These are phyloP conservation scores for Oryza meridionalis DNA, from an alignment of 176 grass and related monocot genomes.

Conservation along the genomic window DNA sequence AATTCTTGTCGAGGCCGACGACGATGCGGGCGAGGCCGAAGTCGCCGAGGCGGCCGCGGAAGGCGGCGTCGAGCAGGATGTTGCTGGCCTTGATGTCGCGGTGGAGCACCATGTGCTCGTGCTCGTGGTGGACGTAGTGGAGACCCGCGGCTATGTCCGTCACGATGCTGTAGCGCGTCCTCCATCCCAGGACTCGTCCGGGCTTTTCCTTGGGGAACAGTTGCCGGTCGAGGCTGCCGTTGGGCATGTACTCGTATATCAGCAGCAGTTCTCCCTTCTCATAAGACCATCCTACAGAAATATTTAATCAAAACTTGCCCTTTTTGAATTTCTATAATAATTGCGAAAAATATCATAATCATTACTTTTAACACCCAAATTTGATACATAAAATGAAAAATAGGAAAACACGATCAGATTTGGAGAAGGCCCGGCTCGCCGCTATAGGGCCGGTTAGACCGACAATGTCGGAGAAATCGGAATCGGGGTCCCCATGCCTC, in stretches of 20 bases:
- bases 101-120: slow-evolving; percentile 25
- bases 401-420: too few relatives aligned
- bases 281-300: slow-evolving; percentile 29
- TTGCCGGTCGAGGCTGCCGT: slow-evolving; percentile 66
- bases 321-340: too few relatives aligned
- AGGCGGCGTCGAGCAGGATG: slow-evolving; percentile 18
- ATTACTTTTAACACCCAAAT: too few relatives aligned
- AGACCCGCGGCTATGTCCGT: neutral
- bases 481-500: too few relatives aligned
- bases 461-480: too few relatives aligned
- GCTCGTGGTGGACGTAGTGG: slow-evolving; percentile 37
- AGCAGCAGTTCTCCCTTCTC: slow-evolving; percentile 11
- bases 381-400: too few relatives aligned
- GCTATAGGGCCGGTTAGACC: fast-evolving
- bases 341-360: too few relatives aligned
- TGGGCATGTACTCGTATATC: slow-evolving; percentile 85
- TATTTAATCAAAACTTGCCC: too few relatives aligned
- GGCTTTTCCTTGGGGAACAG: neutral
- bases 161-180: neutral
- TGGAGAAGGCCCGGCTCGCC: too few relatives aligned
- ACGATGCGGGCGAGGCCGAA: slow-evolving; percentile 25
- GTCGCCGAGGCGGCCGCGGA: slow-evolving; percentile 8
- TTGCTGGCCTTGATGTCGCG: slow-evolving; percentile 17
- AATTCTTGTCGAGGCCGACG: neutral
- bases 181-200: neutral